Percentiles rank a stretch among this genome's conserved stretches.
Conservation (phyloP, 2,329 filamentous ascomycete species). For the Camillea tinctor region DNA sequence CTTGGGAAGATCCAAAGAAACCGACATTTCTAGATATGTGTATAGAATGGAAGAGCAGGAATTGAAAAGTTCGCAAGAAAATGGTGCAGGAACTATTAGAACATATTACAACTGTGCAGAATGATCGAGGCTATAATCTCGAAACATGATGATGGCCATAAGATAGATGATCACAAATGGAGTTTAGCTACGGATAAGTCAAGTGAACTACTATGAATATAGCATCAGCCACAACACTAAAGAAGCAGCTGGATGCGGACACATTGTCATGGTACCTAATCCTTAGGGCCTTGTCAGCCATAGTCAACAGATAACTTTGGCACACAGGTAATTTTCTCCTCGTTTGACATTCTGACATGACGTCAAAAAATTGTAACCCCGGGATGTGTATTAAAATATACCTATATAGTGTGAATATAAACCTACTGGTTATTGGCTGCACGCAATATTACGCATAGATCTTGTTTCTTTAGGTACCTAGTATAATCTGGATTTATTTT, state of each 20-base stretch:
- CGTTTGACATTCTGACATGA: background rate
- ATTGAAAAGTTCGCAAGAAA: background rate
- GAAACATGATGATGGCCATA: background rate
- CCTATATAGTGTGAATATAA: no score
- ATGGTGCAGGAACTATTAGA: background rate
- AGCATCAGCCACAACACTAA: background rate
- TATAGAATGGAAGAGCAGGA: background rate
- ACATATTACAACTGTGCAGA: background rate
- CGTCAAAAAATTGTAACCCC: background rate
- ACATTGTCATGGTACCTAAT: background rate
- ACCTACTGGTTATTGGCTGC: no score
- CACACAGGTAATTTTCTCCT: background rate
- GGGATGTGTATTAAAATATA: no score
- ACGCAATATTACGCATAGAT: no score
- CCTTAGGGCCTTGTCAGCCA: background rate
- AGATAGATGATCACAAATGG: background rate
- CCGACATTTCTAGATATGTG: background rate
- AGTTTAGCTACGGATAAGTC: background rate
- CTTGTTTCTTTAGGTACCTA: no score
- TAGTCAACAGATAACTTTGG: background rate
- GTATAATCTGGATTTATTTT: no score
- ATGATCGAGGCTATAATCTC: background rate
- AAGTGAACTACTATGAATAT: background rate
- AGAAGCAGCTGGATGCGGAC: background rate
- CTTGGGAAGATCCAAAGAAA: conserved; percentile 5